Evolutionary conservation across 352 stramenopile genomes (phyloP), one percentile per base, ranked within the genome.

Genomic region (Saprolegnia diclina): DNA sequence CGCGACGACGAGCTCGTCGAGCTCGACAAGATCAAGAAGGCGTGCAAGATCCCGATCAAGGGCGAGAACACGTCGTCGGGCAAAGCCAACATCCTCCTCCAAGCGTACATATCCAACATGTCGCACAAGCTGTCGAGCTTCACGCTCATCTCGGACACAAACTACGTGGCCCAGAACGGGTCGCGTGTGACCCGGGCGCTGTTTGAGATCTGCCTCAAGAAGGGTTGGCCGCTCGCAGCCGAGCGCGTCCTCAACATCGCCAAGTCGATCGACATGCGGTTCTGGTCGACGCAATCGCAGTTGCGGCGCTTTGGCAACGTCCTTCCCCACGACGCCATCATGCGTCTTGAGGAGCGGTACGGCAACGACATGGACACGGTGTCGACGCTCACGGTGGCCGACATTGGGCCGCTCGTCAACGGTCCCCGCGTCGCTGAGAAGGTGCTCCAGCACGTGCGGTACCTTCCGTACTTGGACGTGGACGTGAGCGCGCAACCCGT

Each of bases 141-240:
- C 70, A 99, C 97, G 18, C 78, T 99, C 1, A 98, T 98, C 65
- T 98, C 93, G 10, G 98, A 99, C 81, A 99, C 94, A 4, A 99
- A 99, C 71, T 99, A 99, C 80, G 96, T 99, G 6, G 96, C 95
- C 19, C 97, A 99, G 61, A 99, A 99, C 75, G 97, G 96, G 10
- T 96, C 94, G 40, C 88, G 98, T 55, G 96, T 99, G 32, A 94
- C 96, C 16, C 87, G 97, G 24, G 97, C 97, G 24, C 77, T 99
- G 38, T 99, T 99, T 80, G 98, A 99, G 79, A 99, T 99, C 64
- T 98, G 83, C 32, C 66, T 98, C 45, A 94, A 96, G 71, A 92
- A 95, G 63, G 85, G 95, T 56, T 96, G 83, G 72, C 85, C 84
- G 24, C 75, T 76, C 4, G 81, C 90, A n/a, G 89, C 90, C 0